A percentile compares a stretch with the other conserved stretches of the same genome.
These are phyloP conservation scores for Annulohypoxylon stygium DNA, from an alignment of 495 filamentous ascomycete species.

Conservation along the genomic window DNA sequence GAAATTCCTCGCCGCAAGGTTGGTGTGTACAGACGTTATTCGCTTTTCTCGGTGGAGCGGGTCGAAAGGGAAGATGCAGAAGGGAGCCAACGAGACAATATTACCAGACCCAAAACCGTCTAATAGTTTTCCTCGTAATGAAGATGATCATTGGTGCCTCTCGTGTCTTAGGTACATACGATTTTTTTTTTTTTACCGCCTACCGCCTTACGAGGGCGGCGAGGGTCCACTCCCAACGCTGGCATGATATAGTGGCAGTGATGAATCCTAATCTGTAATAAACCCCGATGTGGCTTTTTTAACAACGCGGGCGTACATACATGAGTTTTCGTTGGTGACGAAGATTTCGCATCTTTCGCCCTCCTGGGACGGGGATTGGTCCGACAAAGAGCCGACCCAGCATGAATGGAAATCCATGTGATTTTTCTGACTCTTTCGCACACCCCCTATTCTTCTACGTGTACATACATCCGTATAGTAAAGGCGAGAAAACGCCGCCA, in stretches of 20 bases:
- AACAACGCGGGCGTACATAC: background rate
- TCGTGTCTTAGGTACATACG: constrained; percentile 9
- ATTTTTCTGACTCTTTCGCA: constrained; percentile 6
- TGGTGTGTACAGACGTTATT: constrained; percentile 31
- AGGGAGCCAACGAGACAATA: constrained; percentile 8
- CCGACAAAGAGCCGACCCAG: constrained; percentile 12
- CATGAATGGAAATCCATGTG: constrained; percentile 37
- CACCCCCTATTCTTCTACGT: constrained; percentile 1
- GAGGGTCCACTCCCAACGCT: constrained; percentile 6
- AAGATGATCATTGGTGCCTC: constrained; percentile 18
- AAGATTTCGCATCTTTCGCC: background rate
- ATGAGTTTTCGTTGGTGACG: background rate
- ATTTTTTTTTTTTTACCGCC: background rate
- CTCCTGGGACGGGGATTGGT: background rate
- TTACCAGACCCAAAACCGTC: constrained; percentile 26
- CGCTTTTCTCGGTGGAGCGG: constrained; percentile 21
- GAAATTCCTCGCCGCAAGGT: constrained; percentile 40
- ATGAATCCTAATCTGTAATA: constrained; percentile 24
- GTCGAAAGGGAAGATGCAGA: constrained; percentile 20
- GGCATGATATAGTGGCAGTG: constrained; percentile 23
- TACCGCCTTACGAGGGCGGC: constrained; percentile 8
- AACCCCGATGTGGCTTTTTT: constrained; percentile 12
- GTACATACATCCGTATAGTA: background rate
- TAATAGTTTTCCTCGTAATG: constrained; percentile 40
- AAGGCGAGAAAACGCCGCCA: constrained; percentile 8